Evolutionary conservation across 176 grass and related monocot species (phyloP).

Genomic region (Eragrostis curvula): DNA sequence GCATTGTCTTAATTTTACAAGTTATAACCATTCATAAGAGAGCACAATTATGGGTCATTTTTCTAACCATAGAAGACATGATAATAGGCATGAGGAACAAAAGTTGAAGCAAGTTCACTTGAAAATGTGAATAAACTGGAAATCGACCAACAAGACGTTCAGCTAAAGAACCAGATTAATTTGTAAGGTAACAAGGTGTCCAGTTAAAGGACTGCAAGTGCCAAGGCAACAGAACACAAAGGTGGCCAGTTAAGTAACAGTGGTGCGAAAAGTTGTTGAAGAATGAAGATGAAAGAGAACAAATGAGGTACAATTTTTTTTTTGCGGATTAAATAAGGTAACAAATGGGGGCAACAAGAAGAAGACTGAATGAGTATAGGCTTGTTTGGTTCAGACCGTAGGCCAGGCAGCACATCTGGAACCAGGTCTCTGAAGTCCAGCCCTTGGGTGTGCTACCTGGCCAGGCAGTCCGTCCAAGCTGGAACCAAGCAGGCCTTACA

Average conservation of each 20-base stretch:
- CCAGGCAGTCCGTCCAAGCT: too few species aligned
- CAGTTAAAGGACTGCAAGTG: conserved; percentile 4
- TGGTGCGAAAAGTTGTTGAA: background rate
- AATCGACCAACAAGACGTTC: background rate
- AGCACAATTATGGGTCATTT: background rate
- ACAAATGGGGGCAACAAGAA: background rate
- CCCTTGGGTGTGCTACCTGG: background rate
- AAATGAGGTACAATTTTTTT: background rate
- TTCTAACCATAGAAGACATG: too few species aligned
- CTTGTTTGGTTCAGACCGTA: background rate
- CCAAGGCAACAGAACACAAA: background rate
- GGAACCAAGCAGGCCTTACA: background rate
- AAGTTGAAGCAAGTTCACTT: conserved; percentile 5
- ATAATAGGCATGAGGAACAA: conserved; percentile 1
- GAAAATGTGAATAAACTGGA: background rate
- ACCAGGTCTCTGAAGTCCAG: background rate
- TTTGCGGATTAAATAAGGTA: conserved; percentile 5
- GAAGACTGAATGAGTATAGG: background rate
- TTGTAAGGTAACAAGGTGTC: background rate
- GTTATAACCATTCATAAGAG: background rate
- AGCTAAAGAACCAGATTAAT: background rate
- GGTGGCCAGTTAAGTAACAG: background rate
- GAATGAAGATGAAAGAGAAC: background rate
- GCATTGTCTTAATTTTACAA: conserved; percentile 18
- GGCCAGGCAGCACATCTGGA: background rate